Conservation (phyloP, 2,329 filamentous ascomycete species). For the Colletotrichum gloeosporioides region DNA sequence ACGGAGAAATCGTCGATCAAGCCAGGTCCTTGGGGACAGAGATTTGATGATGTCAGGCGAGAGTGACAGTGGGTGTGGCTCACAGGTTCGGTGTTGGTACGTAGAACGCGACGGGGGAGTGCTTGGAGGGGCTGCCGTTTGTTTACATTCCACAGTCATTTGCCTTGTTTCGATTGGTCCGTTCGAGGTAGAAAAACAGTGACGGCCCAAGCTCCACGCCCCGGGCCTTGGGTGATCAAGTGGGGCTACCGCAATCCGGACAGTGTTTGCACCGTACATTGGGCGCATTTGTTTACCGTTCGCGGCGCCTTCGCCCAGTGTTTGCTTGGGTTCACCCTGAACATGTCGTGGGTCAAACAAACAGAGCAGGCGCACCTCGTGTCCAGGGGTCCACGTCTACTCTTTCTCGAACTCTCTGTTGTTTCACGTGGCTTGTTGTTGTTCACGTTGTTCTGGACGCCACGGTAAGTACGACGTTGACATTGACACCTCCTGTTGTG, state of each 20-base stretch:
- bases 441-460: not conserved
- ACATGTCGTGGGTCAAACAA: not conserved
- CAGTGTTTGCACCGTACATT: not conserved
- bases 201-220: slow-evolving; percentile 9
- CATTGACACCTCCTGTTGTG: not conserved
- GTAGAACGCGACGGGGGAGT: slow-evolving; percentile 13
- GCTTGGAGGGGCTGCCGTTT: slow-evolving; percentile 18
- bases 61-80: not conserved
- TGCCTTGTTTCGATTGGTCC: slow-evolving; percentile 1
- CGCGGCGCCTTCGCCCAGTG: not conserved
- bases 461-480: not conserved
- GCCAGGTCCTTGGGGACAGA: not conserved
- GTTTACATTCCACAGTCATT: slow-evolving; percentile 14
- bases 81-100: not conserved
- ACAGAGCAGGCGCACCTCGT: not conserved
- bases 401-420: not conserved
- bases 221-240: not conserved
- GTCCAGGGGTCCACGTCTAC: not conserved
- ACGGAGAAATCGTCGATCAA: not conserved
- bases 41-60: slow-evolving; percentile 20
- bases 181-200: not conserved
- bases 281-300: not conserved
- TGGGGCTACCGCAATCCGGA: not conserved
- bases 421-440: not conserved
- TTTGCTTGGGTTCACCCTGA: not conserved